Base-by-base conservation (phyloP, 1,284 basidiomycete genomes). In the Ganoderma sinense region DNA sequence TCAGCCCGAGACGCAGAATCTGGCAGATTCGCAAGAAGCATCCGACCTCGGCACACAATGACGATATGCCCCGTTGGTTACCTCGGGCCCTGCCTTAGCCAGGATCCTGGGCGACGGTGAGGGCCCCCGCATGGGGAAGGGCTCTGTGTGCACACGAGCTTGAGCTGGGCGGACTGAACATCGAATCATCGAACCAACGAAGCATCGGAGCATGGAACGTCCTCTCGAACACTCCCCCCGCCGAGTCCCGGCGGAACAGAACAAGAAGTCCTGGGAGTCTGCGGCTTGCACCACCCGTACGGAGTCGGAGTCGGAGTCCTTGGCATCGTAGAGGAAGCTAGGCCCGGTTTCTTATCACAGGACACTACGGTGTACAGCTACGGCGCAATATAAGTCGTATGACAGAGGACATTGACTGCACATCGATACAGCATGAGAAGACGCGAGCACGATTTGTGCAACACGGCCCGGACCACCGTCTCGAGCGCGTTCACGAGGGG, bases 401-500 rank as follows among this genome's bases (percentile, higher is more conserved):
- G 53, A 56, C 53, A 51, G 55, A 43, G 36, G 66, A 67, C 65
- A 51, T 51, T 51, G 48, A 26, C 48, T 23, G 48, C 23, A 51
- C 23, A 51, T 56, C 23, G 53, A 56, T 33, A 33, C 53, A 61
- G 40, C 59, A 61, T 39, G 59, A 61, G 39, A 61, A 41, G 36
- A 40, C 10, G 14, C 20, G 23, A 26, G 23, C 36, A 36, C 33
- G 23, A 36, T 60, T 40, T 20, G 33, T 26, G 59, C 59, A 40
- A 36, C 41, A 51, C 41, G 61, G 43, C 23, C 58, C 67, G 48
- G 45, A 16, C 41, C 59, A 33, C 16, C 40, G 23, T 29, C 60
- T 29, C 26, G 51, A n/a, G 10, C 20, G 6, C 26, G 31, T 23
- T 72, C 66, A 77, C 53, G 26, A 11, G 68, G 76, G 75, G 16